phyloP scores from a whole-genome alignment of 2,329 filamentous ascomycete species.

The Talaromyces islandicus region DNA sequence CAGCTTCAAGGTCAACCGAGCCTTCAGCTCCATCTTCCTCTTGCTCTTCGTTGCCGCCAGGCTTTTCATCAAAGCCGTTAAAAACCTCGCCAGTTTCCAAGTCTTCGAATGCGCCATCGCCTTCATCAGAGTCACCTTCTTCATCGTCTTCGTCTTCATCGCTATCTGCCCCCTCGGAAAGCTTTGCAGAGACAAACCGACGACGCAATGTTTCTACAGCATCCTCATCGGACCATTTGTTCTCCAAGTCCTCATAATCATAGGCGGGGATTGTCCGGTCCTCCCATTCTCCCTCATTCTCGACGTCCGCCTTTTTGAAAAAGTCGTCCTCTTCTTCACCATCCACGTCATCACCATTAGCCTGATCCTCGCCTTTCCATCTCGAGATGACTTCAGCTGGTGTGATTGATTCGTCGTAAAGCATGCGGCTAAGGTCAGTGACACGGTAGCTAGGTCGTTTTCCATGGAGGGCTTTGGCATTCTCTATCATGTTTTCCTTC shows the following conservation, averaged over 20 bases:
- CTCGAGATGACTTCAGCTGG: constrained; percentile 68
- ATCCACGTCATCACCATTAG: constrained; percentile 50
- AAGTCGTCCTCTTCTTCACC: constrained; percentile 63
- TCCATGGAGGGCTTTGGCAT: constrained; percentile 65
- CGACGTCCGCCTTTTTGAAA: constrained; percentile 52
- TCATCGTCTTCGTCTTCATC: constrained; percentile 55
- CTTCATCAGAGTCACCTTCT: constrained; percentile 52
- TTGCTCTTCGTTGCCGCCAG: constrained; percentile 13
- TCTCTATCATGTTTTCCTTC: constrained; percentile 81
- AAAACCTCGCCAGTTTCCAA: constrained; percentile 66
- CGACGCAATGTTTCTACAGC: constrained; percentile 68
- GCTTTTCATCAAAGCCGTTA: constrained; percentile 49
- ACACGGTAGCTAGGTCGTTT: constrained; percentile 69
- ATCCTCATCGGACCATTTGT: constrained; percentile 77
- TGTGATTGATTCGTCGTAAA: constrained; percentile 78
- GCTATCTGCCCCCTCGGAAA: constrained; percentile 52
- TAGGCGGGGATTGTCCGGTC: constrained; percentile 73
- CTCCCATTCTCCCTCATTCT: constrained; percentile 52
- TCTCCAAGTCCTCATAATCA: constrained; percentile 73
- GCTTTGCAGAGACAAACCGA: constrained; percentile 67
- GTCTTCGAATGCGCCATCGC: constrained; percentile 79
- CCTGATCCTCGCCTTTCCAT: constrained; percentile 69
- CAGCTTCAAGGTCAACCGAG: constrained; percentile 63
- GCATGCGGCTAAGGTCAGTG: constrained; percentile 73
- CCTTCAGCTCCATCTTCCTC: constrained; percentile 25